Conservation (phyloP, 345 rosid genomes). For the Linum lewisii region DNA sequence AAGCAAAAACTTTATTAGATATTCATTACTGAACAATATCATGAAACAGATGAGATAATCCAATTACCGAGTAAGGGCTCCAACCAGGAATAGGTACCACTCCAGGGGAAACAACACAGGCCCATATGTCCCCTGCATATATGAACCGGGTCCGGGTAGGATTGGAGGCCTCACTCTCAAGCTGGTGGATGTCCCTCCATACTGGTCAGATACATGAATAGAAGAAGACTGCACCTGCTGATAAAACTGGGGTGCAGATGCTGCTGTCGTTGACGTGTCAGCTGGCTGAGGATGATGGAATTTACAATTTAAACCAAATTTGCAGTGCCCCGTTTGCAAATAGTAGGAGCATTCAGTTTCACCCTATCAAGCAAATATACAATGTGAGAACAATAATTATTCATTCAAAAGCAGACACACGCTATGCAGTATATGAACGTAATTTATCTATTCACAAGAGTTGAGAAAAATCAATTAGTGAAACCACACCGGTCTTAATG, state of each 20-base stretch:
- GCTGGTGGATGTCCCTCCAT: constrained; percentile 16
- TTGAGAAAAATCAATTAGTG: constrained; percentile 1
- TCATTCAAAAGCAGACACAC: neutral
- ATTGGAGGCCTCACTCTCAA: constrained; percentile 22
- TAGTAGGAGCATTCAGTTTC: constrained; percentile 25
- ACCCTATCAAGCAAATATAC: constrained; percentile 9
- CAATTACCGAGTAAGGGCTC: constrained; percentile 24
- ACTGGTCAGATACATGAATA: constrained; percentile 17
- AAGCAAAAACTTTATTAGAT: constrained; percentile 7
- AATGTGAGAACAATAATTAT: neutral
- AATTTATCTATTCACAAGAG: neutral
- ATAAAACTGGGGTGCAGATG: constrained; percentile 26
- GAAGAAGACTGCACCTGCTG: constrained; percentile 26
- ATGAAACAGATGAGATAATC: constrained; percentile 16
- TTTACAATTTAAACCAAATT: constrained; percentile 22
- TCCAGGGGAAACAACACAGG: constrained; percentile 19
- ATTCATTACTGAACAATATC: constrained; percentile 1
- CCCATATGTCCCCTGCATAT: constrained; percentile 13
- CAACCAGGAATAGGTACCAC: constrained; percentile 22
- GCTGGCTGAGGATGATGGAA: constrained; percentile 23
- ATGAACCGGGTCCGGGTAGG: constrained; percentile 23
- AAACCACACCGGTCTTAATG: constrained; percentile 17
- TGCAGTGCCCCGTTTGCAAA: constrained; percentile 27
- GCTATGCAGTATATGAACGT: neutral
- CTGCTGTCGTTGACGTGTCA: constrained; percentile 13